Evolutionary conservation across 495 filamentous ascomycete genomes (phyloP).

Genomic region (Aspergillus funiculosus): DNA sequence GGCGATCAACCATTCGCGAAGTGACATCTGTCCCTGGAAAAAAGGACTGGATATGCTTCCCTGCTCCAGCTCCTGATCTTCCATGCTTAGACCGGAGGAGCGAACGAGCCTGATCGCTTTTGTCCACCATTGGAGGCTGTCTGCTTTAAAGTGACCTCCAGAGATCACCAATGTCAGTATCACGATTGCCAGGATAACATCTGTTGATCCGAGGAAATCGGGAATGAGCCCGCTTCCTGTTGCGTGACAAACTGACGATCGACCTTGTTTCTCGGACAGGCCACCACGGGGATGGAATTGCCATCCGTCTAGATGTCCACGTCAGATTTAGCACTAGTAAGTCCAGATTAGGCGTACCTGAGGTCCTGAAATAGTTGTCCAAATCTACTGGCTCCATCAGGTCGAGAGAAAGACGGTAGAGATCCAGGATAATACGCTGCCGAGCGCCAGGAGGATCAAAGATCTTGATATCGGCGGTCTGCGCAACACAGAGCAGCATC

Average conservation of each 20-base stretch:
- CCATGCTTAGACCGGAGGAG: slow-evolving; percentile 7
- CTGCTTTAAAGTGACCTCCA: slow-evolving; percentile 8
- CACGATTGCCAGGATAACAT: slow-evolving; percentile 8
- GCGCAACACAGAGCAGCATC: slow-evolving; percentile 10
- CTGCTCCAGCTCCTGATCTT: slow-evolving; percentile 6
- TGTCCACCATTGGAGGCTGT: slow-evolving; percentile 6
- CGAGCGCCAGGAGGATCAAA: slow-evolving; percentile 8
- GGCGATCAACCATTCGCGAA: slow-evolving; percentile 7
- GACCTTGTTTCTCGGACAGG: slow-evolving; percentile 4
- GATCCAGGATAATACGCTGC: slow-evolving; percentile 7
- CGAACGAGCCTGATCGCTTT: slow-evolving; percentile 5
- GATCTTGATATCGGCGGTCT: slow-evolving; percentile 10
- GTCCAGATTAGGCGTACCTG: background rate
- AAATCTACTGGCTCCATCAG: slow-evolving; percentile 9
- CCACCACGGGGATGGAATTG: slow-evolving; percentile 10
- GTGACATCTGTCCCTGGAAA: background rate
- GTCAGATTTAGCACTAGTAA: background rate
- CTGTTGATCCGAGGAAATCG: slow-evolving; percentile 8
- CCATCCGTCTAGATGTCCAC: slow-evolving; percentile 1
- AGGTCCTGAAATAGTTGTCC: slow-evolving; percentile 12
- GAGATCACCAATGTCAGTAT: slow-evolving; percentile 8
- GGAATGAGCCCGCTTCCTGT: slow-evolving; percentile 8
- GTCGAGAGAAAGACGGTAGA: slow-evolving; percentile 6
- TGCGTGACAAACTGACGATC: slow-evolving; percentile 7
- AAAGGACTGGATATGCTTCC: background rate